Evolutionary conservation across 192 early-diverging fungal species (phyloP).

Genomic region (Backusella mclennaniae): DNA sequence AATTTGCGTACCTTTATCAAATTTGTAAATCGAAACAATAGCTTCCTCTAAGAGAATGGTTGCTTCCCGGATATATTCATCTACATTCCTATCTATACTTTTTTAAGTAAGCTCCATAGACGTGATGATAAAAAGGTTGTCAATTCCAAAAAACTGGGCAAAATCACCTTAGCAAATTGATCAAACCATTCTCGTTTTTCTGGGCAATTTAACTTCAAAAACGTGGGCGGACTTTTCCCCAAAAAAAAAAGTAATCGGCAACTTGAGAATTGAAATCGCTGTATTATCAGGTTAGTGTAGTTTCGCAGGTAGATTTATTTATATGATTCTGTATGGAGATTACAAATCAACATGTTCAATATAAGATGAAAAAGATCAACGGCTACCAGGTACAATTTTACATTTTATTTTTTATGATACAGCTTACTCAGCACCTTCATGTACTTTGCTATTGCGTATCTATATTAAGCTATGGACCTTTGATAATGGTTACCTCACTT

Average conservation of each 20-base stretch:
- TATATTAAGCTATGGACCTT: conserved; percentile 18
- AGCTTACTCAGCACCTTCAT: neutral
- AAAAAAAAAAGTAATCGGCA: no score
- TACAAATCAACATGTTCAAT: neutral
- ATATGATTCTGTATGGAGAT: neutral
- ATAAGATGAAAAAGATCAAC: neutral
- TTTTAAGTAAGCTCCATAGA: no score
- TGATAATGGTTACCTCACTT: conserved; percentile 18
- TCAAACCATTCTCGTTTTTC: no score
- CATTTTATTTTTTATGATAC: neutral
- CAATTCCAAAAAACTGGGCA: no score
- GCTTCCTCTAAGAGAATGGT: no score
- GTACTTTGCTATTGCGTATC: neutral
- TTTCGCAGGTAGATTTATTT: conserved; percentile 14
- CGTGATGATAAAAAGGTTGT: no score
- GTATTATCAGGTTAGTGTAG: conserved; percentile 6
- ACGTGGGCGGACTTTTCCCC: neutral
- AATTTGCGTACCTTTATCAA: no score
- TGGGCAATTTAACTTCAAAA: neutral
- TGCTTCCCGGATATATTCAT: no score
- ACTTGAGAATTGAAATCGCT: no score
- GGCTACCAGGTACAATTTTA: conserved; percentile 5
- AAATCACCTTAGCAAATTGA: no score
- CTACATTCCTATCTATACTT: no score
- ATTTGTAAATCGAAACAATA: no score